Conservation (phyloP, 2,329 filamentous ascomycete species). For the Cordyceps tenuipes region DNA sequence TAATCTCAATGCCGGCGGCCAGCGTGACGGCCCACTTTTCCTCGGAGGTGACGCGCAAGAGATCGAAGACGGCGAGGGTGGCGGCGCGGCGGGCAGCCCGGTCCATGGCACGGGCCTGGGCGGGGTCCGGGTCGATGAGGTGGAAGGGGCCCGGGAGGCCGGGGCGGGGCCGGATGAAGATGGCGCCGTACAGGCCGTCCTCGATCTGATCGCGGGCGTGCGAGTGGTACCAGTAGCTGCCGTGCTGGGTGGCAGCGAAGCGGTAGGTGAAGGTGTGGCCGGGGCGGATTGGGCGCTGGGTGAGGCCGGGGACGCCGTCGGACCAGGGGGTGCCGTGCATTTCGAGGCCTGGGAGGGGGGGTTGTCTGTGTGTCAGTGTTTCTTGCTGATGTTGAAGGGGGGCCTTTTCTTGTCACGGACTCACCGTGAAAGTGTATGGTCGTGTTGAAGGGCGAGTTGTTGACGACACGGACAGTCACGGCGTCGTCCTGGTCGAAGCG, state of each 20-base stretch:
- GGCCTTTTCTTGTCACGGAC: too few relatives aligned
- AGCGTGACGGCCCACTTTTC: constrained; percentile 36
- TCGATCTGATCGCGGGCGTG: constrained; percentile 48
- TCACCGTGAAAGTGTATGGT: constrained; percentile 44
- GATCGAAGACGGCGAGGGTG: constrained; percentile 48
- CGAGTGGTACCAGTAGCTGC: constrained; percentile 54
- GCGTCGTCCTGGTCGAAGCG: constrained; percentile 43
- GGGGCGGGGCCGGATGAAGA: constrained; percentile 37
- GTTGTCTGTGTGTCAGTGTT: too few relatives aligned
- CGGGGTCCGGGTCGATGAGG: constrained; percentile 30
- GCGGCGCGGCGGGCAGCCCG: constrained; percentile 38
- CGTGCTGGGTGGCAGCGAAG: constrained; percentile 48
- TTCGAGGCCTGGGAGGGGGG: too few relatives aligned
- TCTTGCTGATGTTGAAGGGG: too few relatives aligned
- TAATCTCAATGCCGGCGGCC: constrained; percentile 37
- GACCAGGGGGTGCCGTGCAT: constrained; percentile 48
- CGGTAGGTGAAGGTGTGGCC: constrained; percentile 41
- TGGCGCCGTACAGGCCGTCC: constrained; percentile 51
- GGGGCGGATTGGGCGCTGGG: constrained; percentile 43
- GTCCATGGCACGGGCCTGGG: constrained; percentile 34
- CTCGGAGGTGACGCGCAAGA: constrained; percentile 44
- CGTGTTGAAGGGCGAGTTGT: constrained; percentile 38
- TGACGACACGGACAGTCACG: constrained; percentile 36
- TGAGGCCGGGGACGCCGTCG: constrained; percentile 50
- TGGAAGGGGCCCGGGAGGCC: constrained; percentile 36